Evolutionary conservation across 1,284 basidiomycete species (phyloP).

Genomic region (Bondarzewia mesenterica): DNA sequence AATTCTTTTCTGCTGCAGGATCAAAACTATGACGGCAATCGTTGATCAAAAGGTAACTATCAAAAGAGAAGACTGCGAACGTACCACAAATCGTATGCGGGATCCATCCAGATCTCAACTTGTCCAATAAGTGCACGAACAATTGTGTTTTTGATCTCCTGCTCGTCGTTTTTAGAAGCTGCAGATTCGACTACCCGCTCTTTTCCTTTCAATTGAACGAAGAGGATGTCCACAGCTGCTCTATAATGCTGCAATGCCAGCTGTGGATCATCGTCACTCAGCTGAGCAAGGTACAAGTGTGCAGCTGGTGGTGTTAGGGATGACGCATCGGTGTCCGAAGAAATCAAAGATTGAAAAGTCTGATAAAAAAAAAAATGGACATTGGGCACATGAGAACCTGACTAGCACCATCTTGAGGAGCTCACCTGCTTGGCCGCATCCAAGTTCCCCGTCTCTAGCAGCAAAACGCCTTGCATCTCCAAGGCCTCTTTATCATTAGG

Average conservation of each 20-base stretch:
- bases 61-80: slow-evolving; percentile 17
- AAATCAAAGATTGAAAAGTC: slow-evolving; percentile 60
- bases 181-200: slow-evolving; percentile 42
- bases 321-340: slow-evolving; percentile 50
- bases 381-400: no score
- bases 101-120: slow-evolving; percentile 96
- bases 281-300: slow-evolving; percentile 86
- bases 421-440: slow-evolving; percentile 65
- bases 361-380: slow-evolving; percentile 26
- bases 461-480: slow-evolving; percentile 73
- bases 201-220: slow-evolving; percentile 64
- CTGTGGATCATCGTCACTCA: slow-evolving; percentile 71
- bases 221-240: slow-evolving; percentile 71
- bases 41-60: background rate
- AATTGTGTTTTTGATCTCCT: slow-evolving; percentile 64
- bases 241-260: slow-evolving; percentile 77
- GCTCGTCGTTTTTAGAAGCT: slow-evolving; percentile 38
- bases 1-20: slow-evolving; percentile 70
- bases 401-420: background rate
- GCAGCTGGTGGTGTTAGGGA: slow-evolving; percentile 70
- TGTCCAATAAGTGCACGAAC: slow-evolving; percentile 85
- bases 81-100: slow-evolving; percentile 80
- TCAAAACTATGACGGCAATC: slow-evolving; percentile 54
- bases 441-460: slow-evolving; percentile 73
- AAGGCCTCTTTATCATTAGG: slow-evolving; percentile 62